These are phyloP conservation scores for Porogramme epimiltina DNA, from an alignment of 1,284 basidiomycete species.

Conservation along the genomic window DNA sequence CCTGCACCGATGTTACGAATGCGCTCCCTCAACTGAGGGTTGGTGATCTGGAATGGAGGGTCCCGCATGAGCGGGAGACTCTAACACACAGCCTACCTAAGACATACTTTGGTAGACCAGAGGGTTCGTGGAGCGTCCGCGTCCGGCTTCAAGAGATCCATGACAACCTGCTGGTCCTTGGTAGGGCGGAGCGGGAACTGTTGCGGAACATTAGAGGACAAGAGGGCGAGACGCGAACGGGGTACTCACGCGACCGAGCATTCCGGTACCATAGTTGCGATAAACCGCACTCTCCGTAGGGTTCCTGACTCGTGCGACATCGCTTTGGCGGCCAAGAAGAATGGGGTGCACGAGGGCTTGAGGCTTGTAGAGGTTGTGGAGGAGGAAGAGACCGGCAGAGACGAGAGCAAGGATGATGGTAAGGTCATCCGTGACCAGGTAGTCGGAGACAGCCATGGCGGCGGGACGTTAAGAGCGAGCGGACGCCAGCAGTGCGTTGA, in stretches of 20 bases:
- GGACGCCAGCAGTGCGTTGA: background rate
- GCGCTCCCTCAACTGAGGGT: conserved; percentile 64
- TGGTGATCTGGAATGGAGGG: too few relatives aligned
- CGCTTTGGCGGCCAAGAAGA: conserved; percentile 79
- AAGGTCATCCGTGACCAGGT: conserved; percentile 73
- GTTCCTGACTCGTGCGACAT: conserved; percentile 76
- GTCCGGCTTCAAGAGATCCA: conserved; percentile 67
- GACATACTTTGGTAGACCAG: conserved; percentile 73
- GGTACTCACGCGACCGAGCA: conserved; percentile 68
- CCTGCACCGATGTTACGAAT: conserved; percentile 70
- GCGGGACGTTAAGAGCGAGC: background rate
- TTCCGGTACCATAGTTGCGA: conserved; percentile 80
- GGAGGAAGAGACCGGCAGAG: conserved; percentile 69
- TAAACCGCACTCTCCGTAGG: conserved; percentile 77
- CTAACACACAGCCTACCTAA: background rate
- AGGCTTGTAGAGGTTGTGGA: conserved; percentile 75
- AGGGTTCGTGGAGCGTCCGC: conserved; percentile 68
- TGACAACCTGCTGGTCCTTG: conserved; percentile 67
- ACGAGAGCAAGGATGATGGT: conserved; percentile 75
- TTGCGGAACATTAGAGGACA: background rate
- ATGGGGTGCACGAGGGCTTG: conserved; percentile 83
- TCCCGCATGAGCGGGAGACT: background rate
- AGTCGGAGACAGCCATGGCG: conserved; percentile 48
- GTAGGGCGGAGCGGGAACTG: conserved; percentile 73
- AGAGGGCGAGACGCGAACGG: background rate